Percentiles rank a stretch among this genome's conserved stretches.
Evolutionary conservation across 257 asterid genomes (phyloP).

Genomic region (Fraxinus quadrangulata): DNA sequence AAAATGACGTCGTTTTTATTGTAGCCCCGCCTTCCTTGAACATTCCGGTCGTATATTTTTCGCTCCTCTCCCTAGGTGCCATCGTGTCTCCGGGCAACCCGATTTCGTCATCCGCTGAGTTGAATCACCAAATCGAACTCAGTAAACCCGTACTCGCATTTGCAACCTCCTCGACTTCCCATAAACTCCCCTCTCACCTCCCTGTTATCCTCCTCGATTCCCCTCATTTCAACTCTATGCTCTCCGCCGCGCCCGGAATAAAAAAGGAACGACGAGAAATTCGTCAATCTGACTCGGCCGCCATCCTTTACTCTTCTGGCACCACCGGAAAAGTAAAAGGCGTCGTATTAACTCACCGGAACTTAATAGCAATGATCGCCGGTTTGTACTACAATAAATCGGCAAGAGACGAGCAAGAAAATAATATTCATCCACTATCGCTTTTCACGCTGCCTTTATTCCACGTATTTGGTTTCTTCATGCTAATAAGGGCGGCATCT

Average conservation of each 20-base stretch:
- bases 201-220: slow-evolving; percentile 57
- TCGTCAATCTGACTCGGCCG: slow-evolving; percentile 61
- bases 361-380: slow-evolving; percentile 52
- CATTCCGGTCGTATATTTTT: slow-evolving; percentile 72
- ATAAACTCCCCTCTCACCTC: slow-evolving; percentile 42
- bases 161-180: slow-evolving; percentile 39
- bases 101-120: slow-evolving; percentile 57
- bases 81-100: slow-evolving; percentile 84
- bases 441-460: slow-evolving; percentile 76
- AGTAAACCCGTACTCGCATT: slow-evolving; percentile 60
- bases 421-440: slow-evolving; percentile 29
- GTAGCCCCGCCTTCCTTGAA: slow-evolving; percentile 70
- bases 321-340: slow-evolving; percentile 86
- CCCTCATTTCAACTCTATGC: slow-evolving; percentile 52
- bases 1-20: slow-evolving; percentile 70
- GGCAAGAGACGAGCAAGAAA: background rate
- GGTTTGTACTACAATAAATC: slow-evolving; percentile 39
- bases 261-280: slow-evolving; percentile 27
- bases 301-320: slow-evolving; percentile 86
- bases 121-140: slow-evolving; percentile 58
- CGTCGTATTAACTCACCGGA: slow-evolving; percentile 75
- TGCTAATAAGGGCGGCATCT: slow-evolving; percentile 64
- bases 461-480: slow-evolving; percentile 83
- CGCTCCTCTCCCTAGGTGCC: slow-evolving; percentile 73
- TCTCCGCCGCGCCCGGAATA: slow-evolving; percentile 16